Conservation (phyloP, 2,329 filamentous ascomycete species). For the Xylariaceae sp. region DNA sequence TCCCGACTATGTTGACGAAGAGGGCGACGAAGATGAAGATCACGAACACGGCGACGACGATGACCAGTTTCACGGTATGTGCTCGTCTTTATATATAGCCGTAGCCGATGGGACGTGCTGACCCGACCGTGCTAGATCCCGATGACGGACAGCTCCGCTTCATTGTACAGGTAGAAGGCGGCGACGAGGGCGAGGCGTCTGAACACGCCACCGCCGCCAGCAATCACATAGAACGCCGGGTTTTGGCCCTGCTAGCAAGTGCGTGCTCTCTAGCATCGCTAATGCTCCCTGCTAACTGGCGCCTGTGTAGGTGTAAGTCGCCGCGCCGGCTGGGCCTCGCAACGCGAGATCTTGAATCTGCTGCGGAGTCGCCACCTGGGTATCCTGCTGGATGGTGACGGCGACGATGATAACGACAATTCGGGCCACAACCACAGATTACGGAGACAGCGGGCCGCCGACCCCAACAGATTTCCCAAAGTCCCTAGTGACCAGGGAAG, state of each 20-base stretch:
- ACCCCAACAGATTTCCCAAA: conserved; percentile 67
- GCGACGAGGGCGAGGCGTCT: conserved; percentile 28
- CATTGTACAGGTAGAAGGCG: conserved; percentile 32
- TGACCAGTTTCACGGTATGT: conserved; percentile 33
- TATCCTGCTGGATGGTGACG: conserved; percentile 35
- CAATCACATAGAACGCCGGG: conserved; percentile 18
- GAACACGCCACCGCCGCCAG: conserved; percentile 16
- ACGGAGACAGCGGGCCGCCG: conserved; percentile 41
- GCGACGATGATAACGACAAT: conserved; percentile 35
- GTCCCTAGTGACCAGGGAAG: conserved; percentile 74
- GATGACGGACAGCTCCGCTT: conserved; percentile 31
- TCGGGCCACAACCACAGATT: conserved; percentile 44
- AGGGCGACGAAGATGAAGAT: conserved; percentile 23
- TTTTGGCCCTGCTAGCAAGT: conserved; percentile 33
- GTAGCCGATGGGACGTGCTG: background rate
- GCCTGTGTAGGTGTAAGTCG: conserved; percentile 22
- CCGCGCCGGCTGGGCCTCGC: conserved; percentile 25
- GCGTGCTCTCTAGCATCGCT: conserved; percentile 9
- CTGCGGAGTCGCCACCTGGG: conserved; percentile 39
- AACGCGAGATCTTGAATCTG: conserved; percentile 41
- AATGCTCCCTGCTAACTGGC: conserved; percentile 9
- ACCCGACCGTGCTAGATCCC: conserved; percentile 24
- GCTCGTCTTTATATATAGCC: background rate
- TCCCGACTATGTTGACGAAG: conserved; percentile 26
- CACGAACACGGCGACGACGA: conserved; percentile 28